Conservation (phyloP, 495 filamentous ascomycete genomes). For the Lasiosphaeriaceae sp. region DNA sequence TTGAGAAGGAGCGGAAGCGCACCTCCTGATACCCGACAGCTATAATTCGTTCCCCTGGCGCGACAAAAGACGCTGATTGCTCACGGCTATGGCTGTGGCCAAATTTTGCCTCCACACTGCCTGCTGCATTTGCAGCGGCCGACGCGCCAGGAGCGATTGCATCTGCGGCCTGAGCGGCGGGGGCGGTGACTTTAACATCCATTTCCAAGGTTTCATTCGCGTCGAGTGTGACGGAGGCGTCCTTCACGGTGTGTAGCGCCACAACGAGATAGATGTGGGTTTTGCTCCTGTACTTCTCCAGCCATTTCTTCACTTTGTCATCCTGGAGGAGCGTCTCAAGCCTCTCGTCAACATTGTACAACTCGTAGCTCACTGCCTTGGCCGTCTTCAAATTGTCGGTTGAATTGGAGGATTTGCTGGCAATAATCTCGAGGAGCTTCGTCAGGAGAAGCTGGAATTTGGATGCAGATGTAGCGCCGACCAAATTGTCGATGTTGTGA, state of each 20-base stretch:
- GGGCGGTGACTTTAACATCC: background rate
- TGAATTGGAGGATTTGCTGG: background rate
- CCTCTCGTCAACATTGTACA: background rate
- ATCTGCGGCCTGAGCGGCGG: background rate
- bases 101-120: background rate
- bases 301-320: background rate
- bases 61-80: background rate
- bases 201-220: background rate
- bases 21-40: background rate
- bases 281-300: background rate
- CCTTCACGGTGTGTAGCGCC: background rate
- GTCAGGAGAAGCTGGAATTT: background rate
- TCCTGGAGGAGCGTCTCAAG: background rate
- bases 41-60: background rate
- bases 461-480: background rate
- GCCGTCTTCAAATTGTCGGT: background rate
- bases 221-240: background rate
- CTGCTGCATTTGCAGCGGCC: background rate
- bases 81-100: background rate
- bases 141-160: background rate
- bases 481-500: background rate
- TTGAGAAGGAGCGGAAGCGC: background rate
- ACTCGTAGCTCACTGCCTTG: background rate
- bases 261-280: background rate
- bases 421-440: background rate